Base-by-base conservation (phyloP, 2,329 filamentous ascomycete genomes). In the Colletotrichum higginsianum region DNA sequence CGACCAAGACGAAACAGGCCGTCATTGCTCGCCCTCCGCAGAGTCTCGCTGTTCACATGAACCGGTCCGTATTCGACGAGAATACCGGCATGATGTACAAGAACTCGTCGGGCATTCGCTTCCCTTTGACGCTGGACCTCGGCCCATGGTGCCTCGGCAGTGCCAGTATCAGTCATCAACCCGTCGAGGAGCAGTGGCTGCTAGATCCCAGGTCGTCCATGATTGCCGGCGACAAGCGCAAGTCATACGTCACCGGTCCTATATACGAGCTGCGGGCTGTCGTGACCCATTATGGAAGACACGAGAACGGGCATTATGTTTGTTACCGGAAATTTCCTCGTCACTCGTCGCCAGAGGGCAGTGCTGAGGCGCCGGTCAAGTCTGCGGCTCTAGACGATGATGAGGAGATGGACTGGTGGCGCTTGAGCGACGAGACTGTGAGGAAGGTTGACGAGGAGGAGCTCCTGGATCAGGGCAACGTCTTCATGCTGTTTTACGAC, bases 401-500 rank as follows among this genome's bases (percentile, higher is more conserved):
- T 18, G 68, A 76, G 35, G 75, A 84, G 16, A 84, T 88, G 74
- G 88, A 90, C 71, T 98, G 96, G 96, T 99, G 94, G 92, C 88
- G 93, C 18, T 86, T 98, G 38, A 98, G 96, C 79, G 96, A 98
- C 77, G 94, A 98, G 72, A 91, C 93, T 73, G 95, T 98, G 9
- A 89, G 86, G 72, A 86, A 89, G 74, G 92, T 95, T 30, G 89
- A 89, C 23, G 94, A 98, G 79, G 87, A 91, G 13, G 87, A 88
- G 38, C 93, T 97, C 0, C 84, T 96, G 61, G 87, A 86, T 2
- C 92, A 97, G 75, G 91, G 91, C 0, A 94, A 94, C 2, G 96
- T 95, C 0, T 98, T 98, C 79, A 98, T 99, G 96, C 87, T 98
- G 1, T 98, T 98, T 80, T 99, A 98, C 80, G 96, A 99, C 79